phyloP scores from a whole-genome alignment of 495 filamentous ascomycete genomes.

The Stereocaulon alpinum region DNA sequence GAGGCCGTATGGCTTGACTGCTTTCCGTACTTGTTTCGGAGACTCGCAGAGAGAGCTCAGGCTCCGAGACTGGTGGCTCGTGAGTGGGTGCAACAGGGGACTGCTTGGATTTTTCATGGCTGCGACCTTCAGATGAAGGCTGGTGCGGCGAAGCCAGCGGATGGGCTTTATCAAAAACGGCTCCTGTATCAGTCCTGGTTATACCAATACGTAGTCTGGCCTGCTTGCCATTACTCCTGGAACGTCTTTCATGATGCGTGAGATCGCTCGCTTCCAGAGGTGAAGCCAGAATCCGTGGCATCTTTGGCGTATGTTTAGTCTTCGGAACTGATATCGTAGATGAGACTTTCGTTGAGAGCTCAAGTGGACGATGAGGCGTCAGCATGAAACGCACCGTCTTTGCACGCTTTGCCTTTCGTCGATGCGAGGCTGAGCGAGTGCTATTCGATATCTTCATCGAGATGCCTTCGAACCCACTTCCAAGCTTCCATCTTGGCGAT shows the following conservation, averaged over 20 bases:
- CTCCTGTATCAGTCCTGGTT: background rate
- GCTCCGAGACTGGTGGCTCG: too few species aligned
- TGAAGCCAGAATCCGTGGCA: background rate
- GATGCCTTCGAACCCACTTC: conserved; percentile 14
- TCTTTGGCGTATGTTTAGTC: background rate
- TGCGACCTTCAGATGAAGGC: background rate
- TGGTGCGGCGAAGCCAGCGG: background rate
- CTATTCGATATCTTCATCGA: background rate
- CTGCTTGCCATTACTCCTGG: background rate
- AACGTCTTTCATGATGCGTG: too few species aligned
- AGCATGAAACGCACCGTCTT: background rate
- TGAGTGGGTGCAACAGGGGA: background rate
- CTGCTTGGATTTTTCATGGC: background rate
- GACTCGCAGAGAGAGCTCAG: too few species aligned
- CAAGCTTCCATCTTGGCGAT: conserved; percentile 7
- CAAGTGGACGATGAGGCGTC: conserved; percentile 1
- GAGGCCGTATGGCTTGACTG: background rate
- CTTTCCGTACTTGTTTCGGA: too few species aligned
- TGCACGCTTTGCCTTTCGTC: background rate
- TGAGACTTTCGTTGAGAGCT: background rate
- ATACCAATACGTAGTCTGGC: background rate
- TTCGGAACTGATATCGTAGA: background rate
- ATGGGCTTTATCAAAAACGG: background rate
- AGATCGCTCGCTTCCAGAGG: background rate
- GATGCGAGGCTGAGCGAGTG: background rate